Percentiles rank a stretch among this genome's conserved stretches.
Conservation (phyloP, 2,329 filamentous ascomycete species). For the Fusarium poae region DNA sequence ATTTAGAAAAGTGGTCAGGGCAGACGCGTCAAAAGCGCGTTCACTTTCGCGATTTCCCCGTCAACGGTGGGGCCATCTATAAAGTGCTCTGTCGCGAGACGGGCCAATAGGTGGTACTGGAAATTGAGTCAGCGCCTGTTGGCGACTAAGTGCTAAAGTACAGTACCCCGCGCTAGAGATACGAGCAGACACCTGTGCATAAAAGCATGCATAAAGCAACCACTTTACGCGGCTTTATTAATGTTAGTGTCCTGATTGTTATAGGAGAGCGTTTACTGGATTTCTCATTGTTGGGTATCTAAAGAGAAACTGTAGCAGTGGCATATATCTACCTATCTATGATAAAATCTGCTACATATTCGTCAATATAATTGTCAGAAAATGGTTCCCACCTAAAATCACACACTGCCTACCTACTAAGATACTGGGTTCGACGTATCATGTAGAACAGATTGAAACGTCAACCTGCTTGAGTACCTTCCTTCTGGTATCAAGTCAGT, state of each 20-base stretch:
- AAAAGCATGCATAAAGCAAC: no score
- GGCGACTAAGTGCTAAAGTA: constrained; percentile 6
- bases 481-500: neutral
- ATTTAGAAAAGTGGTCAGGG: constrained; percentile 42
- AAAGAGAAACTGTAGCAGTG: neutral
- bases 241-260: constrained; percentile 6
- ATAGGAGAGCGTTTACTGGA: neutral
- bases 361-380: neutral
- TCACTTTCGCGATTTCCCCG: constrained; percentile 34
- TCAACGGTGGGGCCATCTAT: constrained; percentile 23
- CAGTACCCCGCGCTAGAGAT: constrained; percentile 8
- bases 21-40: constrained; percentile 38
- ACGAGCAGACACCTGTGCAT: no score
- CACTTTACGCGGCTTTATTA: constrained; percentile 14
- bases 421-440: neutral
- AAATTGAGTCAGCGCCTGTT: neutral
- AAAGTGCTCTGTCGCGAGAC: constrained; percentile 22
- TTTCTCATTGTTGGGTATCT: neutral
- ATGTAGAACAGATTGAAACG: neutral
- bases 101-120: constrained; percentile 18
- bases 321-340: neutral
- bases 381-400: neutral
- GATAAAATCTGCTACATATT: neutral
- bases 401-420: no score
- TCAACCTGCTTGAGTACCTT: neutral